Evolutionary conservation across 345 rosid genomes (phyloP).

Genomic region (Gossypium arboreum): DNA sequence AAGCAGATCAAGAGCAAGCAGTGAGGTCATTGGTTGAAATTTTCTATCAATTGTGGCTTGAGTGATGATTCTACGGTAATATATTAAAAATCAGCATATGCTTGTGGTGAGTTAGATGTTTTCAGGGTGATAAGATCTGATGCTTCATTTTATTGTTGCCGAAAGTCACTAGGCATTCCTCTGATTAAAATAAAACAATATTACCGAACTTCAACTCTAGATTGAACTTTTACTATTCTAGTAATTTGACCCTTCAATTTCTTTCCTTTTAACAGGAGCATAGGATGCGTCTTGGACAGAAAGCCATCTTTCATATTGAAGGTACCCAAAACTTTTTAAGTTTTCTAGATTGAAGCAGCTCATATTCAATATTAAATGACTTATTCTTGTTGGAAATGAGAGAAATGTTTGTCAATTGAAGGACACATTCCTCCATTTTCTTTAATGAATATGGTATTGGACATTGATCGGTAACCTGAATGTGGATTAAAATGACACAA

Average conservation of each 20-base stretch:
- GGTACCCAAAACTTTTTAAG: slow-evolving; percentile 34
- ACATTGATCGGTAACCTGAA: neutral
- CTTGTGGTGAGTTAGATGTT: neutral
- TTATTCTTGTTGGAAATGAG: neutral
- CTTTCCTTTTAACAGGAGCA: slow-evolving; percentile 56
- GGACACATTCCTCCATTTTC: neutral
- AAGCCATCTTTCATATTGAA: slow-evolving; percentile 91
- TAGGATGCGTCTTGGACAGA: slow-evolving; percentile 78
- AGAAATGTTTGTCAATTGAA: neutral
- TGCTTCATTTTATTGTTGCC: neutral
- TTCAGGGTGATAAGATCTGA: neutral
- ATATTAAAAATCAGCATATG: neutral
- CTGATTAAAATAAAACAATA: neutral
- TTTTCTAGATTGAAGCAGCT: neutral
- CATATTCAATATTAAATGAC: neutral
- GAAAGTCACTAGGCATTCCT: neutral
- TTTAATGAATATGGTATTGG: neutral
- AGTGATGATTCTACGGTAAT: neutral
- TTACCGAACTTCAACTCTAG: neutral
- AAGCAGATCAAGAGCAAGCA: neutral
- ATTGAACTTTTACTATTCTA: neutral
- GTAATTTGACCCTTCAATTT: slow-evolving; percentile 10
- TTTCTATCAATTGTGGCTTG: neutral
- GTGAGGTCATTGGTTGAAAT: neutral
- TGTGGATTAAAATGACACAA: neutral